Percentiles rank a stretch among this genome's conserved stretches.
Evolutionary conservation across 345 rosid genomes (phyloP).

Genomic region (Eucalyptus polybractea): DNA sequence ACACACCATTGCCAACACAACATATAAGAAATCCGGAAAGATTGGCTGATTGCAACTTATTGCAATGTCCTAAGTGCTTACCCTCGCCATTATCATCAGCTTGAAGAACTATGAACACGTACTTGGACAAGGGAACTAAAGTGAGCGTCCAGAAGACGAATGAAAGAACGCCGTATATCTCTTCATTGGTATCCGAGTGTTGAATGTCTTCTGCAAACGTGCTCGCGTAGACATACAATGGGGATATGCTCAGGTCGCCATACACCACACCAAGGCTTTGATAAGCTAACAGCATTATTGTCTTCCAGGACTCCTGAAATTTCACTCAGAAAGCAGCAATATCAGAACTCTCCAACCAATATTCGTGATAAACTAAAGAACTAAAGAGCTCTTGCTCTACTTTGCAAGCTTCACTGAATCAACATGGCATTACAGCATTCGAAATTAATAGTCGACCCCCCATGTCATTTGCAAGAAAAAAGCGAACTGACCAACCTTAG

Average conservation of each 20-base stretch:
- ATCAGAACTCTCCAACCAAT: neutral
- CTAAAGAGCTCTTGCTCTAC: neutral
- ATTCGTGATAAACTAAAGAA: neutral
- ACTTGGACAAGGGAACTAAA: conserved; percentile 80
- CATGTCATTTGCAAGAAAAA: neutral
- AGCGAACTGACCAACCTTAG: conserved; percentile 71
- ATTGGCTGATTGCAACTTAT: neutral
- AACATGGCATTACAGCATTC: neutral
- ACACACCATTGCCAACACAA: neutral
- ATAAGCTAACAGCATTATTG: conserved; percentile 68
- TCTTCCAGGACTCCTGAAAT: conserved; percentile 71
- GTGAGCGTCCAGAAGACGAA: conserved; percentile 99
- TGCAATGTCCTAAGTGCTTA: conserved; percentile 4
- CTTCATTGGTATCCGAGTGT: conserved; percentile 90
- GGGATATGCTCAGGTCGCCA: conserved; percentile 93
- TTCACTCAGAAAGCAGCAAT: neutral
- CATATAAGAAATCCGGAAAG: neutral
- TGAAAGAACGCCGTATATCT: conserved; percentile 88
- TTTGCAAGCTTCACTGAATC: neutral
- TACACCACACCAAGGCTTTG: conserved; percentile 99
- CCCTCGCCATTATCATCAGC: conserved; percentile 99
- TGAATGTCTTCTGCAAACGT: conserved; percentile 95
- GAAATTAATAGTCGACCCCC: neutral
- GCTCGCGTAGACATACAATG: conserved; percentile 88
- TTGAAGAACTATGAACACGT: conserved; percentile 88